Percentiles rank a stretch among this genome's conserved stretches.
Conservation (phyloP, 768 basidiomycete species). For the Calocera cornea region DNA sequence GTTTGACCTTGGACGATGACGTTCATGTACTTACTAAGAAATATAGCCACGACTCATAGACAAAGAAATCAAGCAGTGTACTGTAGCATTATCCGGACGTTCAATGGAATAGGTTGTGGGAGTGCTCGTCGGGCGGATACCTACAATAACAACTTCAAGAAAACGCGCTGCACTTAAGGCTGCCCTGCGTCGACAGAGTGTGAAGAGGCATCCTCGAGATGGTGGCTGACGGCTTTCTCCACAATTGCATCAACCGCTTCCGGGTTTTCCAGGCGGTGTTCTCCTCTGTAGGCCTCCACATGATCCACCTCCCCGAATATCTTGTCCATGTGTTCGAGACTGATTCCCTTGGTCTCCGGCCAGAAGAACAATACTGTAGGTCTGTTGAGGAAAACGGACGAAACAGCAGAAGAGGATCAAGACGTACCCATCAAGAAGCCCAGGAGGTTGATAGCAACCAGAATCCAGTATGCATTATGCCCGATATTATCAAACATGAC, state of each 20-base stretch:
- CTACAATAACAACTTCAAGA: too few species aligned
- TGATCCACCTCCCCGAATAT: not conserved
- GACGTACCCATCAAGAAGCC: not conserved
- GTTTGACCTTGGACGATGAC: not conserved
- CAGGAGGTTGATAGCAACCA: not conserved
- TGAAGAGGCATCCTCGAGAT: not conserved
- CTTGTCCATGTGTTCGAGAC: constrained; percentile 4
- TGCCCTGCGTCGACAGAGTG: not conserved
- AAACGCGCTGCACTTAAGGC: not conserved
- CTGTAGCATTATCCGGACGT: not conserved
- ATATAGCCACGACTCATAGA: not conserved
- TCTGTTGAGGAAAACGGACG: not conserved
- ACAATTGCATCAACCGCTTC: not conserved
- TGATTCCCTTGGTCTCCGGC: not conserved
- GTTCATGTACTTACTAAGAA: constrained; percentile 3
- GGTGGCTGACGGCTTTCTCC: not conserved
- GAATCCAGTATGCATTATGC: not conserved
- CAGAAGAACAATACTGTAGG: not conserved
- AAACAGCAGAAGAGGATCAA: not conserved
- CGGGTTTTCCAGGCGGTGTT: not conserved
- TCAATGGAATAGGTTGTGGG: not conserved
- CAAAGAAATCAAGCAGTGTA: not conserved
- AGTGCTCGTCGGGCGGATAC: not conserved
- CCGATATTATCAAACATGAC: not conserved
- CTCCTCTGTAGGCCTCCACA: not conserved